These are phyloP conservation scores for Leccinum disarticulatum DNA, from an alignment of 768 basidiomycete species.

Conservation along the genomic window DNA sequence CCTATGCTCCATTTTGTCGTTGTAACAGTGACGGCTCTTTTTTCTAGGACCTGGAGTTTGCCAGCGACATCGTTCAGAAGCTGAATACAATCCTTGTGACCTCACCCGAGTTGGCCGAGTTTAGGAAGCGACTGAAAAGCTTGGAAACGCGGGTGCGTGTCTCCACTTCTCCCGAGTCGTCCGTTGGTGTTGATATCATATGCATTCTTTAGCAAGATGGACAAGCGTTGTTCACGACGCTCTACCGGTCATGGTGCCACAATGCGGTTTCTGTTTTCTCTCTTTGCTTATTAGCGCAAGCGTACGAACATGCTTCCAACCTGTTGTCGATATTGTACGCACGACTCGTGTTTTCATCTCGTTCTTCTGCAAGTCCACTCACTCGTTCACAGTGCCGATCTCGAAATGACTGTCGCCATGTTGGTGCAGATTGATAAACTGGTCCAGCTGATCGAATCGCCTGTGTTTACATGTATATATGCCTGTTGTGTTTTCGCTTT, in stretches of 20 bases:
- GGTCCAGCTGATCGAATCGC: conserved; percentile 96
- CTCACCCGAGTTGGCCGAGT: conserved; percentile 93
- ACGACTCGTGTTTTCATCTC: neutral
- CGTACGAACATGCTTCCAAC: conserved; percentile 98
- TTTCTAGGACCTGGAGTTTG: conserved; percentile 92
- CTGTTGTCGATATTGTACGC: conserved; percentile 91
- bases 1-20: neutral
- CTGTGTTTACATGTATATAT: conserved; percentile 91
- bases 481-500: neutral
- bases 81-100: conserved; percentile 96
- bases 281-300: conserved; percentile 93
- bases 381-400: conserved; percentile 67
- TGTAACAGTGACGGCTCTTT: neutral
- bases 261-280: conserved; percentile 97
- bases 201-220: conserved; percentile 73
- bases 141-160: conserved; percentile 81
- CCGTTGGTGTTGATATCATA: conserved; percentile 6
- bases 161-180: neutral
- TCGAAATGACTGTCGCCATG: conserved; percentile 94
- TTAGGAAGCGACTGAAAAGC: conserved; percentile 88
- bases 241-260: conserved; percentile 98
- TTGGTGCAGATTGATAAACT: conserved; percentile 97
- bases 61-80: conserved; percentile 96
- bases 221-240: conserved; percentile 88
- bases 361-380: neutral